phyloP scores from a whole-genome alignment of 1,139 yeast genomes.

The Lodderomyces elongisporus region DNA sequence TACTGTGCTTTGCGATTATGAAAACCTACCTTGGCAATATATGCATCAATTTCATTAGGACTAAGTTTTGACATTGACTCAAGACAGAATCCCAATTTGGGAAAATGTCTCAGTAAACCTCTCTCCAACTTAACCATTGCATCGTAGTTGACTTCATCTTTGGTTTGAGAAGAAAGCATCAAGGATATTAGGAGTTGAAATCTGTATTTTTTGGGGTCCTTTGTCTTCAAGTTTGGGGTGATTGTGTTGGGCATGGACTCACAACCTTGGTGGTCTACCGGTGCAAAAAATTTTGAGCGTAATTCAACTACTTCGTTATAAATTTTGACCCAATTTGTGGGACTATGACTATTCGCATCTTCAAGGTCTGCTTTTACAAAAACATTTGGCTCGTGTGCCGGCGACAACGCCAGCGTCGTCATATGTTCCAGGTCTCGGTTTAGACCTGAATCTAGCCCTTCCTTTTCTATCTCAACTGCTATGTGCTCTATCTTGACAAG shows the following conservation, averaged over 20 bases:
- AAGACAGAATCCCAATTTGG: constrained; percentile 15
- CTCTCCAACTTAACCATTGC: constrained; percentile 63
- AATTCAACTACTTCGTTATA: constrained; percentile 60
- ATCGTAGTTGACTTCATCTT: constrained; percentile 75
- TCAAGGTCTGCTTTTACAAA: constrained; percentile 14
- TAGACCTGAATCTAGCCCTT: constrained; percentile 4
- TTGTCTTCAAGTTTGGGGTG: constrained; percentile 22
- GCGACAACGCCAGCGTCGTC: no score
- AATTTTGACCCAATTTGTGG: constrained; percentile 48
- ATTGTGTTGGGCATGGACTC: constrained; percentile 61
- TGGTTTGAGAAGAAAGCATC: constrained; percentile 90
- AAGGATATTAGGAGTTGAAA: constrained; percentile 74
- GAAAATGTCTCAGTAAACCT: constrained; percentile 20
- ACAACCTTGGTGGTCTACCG: constrained; percentile 90
- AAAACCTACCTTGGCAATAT: constrained; percentile 82
- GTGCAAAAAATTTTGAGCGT: constrained; percentile 62
- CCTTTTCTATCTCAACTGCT: constrained; percentile 2
- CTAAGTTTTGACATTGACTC: constrained; percentile 38
- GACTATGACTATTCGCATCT: constrained; percentile 20
- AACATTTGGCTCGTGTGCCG: constrained; percentile 12
- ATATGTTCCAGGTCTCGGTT: constrained; percentile 13
- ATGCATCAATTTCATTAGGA: constrained; percentile 54
- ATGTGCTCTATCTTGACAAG: constrained; percentile 5
- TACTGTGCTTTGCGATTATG: constrained; percentile 74
- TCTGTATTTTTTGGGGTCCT: constrained; percentile 45